Percentiles rank a stretch among this genome's conserved stretches.
Evolutionary conservation across 768 basidiomycete species (phyloP).

Genomic region (Albatrellus ellisii): DNA sequence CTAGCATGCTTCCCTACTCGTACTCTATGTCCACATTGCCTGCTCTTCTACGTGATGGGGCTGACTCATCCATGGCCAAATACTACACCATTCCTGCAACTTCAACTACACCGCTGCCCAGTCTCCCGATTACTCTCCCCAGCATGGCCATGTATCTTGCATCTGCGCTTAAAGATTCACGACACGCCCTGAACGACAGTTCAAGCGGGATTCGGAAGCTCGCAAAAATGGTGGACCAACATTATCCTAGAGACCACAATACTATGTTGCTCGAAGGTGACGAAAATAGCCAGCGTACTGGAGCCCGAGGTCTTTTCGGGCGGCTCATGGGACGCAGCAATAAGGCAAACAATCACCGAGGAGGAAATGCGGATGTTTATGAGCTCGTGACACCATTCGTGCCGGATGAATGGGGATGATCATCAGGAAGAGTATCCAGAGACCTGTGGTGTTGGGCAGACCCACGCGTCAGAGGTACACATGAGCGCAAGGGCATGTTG

Average conservation of each 20-base stretch:
- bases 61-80: slow-evolving; percentile 52
- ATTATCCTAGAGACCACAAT: slow-evolving; percentile 40
- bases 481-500: neutral
- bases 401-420: slow-evolving; percentile 57
- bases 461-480: too few relatives aligned
- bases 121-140: slow-evolving; percentile 63
- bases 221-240: slow-evolving; percentile 53
- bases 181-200: slow-evolving; percentile 44
- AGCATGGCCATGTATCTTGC: slow-evolving; percentile 66
- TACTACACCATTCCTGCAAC: slow-evolving; percentile 61
- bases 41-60: slow-evolving; percentile 45
- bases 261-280: slow-evolving; percentile 22
- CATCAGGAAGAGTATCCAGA: neutral
- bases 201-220: slow-evolving; percentile 51
- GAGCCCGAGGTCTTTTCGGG: slow-evolving; percentile 28
- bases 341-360: slow-evolving; percentile 27
- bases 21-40: slow-evolving; percentile 50
- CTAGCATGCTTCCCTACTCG: slow-evolving; percentile 58
- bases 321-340: slow-evolving; percentile 42
- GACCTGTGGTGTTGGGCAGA: neutral
- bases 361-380: slow-evolving; percentile 67
- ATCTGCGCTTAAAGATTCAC: slow-evolving; percentile 54
- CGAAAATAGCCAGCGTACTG: slow-evolving; percentile 32
- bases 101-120: slow-evolving; percentile 45
- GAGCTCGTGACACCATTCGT: slow-evolving; percentile 78